These are phyloP conservation scores for Vinca minor DNA, from an alignment of 257 asterid species.

Conservation along the genomic window DNA sequence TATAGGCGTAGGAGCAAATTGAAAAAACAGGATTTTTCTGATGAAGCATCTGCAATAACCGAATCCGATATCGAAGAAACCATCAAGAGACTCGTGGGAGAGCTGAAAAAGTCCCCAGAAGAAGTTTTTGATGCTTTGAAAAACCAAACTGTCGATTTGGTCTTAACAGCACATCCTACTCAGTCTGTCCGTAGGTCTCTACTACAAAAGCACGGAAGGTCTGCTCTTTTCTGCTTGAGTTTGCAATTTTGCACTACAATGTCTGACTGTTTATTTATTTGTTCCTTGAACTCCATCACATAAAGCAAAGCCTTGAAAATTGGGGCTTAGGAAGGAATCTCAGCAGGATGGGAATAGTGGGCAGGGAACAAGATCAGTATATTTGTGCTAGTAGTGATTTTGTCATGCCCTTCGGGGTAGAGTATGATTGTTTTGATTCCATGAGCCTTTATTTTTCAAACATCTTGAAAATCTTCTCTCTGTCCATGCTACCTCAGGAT, in stretches of 20 bases:
- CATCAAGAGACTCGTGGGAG: conserved; percentile 72
- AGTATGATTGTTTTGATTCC: background rate
- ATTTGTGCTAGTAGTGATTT: background rate
- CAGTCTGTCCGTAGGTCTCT: conserved; percentile 92
- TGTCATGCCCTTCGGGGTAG: background rate
- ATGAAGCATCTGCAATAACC: conserved; percentile 87
- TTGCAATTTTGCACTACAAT: background rate
- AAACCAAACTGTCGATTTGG: conserved; percentile 87
- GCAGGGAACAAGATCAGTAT: background rate
- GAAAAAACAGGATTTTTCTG: conserved; percentile 68
- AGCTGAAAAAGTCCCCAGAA: conserved; percentile 64
- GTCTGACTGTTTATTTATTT: background rate
- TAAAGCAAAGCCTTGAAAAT: no score
- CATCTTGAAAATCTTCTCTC: conserved; percentile 1
- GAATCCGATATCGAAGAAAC: conserved; percentile 96
- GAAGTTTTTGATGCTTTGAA: conserved; percentile 82
- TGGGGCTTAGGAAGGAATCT: background rate
- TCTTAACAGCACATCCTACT: conserved; percentile 88
- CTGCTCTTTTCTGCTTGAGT: conserved; percentile 11
- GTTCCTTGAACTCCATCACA: background rate
- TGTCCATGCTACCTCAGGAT: conserved; percentile 32
- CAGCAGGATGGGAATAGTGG: background rate
- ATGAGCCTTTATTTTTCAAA: background rate
- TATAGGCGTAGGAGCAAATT: conserved; percentile 74
- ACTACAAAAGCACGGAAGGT: conserved; percentile 96